These are phyloP conservation scores for Amorphotheca resinae DNA, from an alignment of 495 filamentous ascomycete genomes.

Conservation along the genomic window DNA sequence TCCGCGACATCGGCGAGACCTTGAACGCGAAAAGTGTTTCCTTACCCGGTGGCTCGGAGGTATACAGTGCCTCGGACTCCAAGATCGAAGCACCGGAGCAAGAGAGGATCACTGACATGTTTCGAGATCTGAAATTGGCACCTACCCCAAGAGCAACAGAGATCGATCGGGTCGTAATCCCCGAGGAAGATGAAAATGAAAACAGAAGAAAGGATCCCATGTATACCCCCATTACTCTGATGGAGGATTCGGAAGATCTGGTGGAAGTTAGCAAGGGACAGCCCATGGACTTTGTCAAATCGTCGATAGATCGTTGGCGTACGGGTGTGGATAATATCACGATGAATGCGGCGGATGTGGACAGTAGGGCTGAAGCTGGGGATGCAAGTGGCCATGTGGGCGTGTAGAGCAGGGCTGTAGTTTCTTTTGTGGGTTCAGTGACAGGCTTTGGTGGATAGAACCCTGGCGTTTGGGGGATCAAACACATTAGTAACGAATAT, in stretches of 20 bases:
- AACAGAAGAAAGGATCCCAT: no score
- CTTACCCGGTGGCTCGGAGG: conserved; percentile 15
- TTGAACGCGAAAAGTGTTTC: conserved; percentile 36
- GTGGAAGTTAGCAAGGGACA: neutral
- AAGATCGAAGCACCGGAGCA: conserved; percentile 1
- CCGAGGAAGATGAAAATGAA: neutral
- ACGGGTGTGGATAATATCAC: neutral
- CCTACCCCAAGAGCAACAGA: conserved; percentile 11
- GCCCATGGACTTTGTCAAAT: neutral
- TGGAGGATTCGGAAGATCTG: neutral
- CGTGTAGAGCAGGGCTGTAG: no score
- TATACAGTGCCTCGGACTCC: neutral
- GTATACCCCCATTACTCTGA: neutral
- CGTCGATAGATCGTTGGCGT: neutral
- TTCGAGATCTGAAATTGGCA: conserved; percentile 10
- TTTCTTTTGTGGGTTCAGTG: no score
- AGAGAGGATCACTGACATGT: conserved; percentile 1
- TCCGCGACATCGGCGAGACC: conserved; percentile 71
- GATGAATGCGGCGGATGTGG: neutral
- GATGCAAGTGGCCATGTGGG: no score
- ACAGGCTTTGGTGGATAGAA: no score
- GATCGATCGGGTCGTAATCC: neutral
- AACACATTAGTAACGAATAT: no score
- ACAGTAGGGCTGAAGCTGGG: neutral
- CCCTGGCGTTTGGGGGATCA: no score